Evolutionary conservation across 192 early-diverging fungal species (phyloP), one percentile per base, ranked within the genome.

Genomic region (Gaertneriomyces semiglobifer): DNA sequence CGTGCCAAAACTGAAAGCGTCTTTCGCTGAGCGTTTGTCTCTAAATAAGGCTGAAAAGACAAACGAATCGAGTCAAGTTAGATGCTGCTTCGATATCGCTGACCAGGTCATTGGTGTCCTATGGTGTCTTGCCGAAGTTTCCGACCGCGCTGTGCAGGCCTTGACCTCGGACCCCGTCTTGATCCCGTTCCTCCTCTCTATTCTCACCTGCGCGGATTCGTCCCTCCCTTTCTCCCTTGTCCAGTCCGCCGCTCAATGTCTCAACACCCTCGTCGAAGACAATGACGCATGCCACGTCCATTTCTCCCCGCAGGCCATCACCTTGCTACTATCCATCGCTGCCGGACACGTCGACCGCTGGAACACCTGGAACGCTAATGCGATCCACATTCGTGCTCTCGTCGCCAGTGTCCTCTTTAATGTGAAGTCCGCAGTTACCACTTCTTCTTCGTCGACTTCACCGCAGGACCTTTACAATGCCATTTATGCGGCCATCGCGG

Each of bases 251-350:
- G 91, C 81, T 7, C 92, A 93, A 77, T 90, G 87, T 47, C 77
- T 96, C 11, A 87, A 90, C 66, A 90, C 91, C 4, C 75, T 96
- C 47, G 90, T 91, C 0, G 92, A 93, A 55, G 89, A 89, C 14
- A 92, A 92, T 65, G 38, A 33, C 4, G 4, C 16, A 16, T 57
- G 16, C 55, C 55, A 57, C 33, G 39, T 38, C 14, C 39, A 57
- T 39, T 57, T 57, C 79, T 5, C 78, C 14, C 59, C 59, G 79
- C 58, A 75, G 33, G 53, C 70, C 44, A 41, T 10, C 50, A 64
- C 63, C 53, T 61, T 60, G 16, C 44, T 73, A n/a, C 44, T 62
- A 14, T 12, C 62, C 14, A 42, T 77, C 54, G 65, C 70, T 3
- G 40, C 60, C 6, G 72, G 64, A 6, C 8, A 38, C 41, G 48